phyloP scores from a whole-genome alignment of 768 basidiomycete genomes.

The Coprinopsis strossmayeri region DNA sequence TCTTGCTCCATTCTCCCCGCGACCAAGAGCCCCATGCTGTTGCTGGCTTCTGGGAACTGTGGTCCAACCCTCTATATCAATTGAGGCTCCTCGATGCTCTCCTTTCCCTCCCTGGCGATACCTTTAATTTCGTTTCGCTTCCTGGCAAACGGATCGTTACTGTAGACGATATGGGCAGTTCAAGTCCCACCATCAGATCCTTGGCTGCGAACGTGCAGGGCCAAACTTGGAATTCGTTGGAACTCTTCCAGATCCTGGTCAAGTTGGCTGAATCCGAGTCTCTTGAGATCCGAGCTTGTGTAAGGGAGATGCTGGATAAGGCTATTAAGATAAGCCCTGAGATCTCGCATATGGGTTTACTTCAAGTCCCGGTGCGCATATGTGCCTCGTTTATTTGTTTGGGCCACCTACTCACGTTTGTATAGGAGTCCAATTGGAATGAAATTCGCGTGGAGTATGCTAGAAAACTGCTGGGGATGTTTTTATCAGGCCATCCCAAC shows the following conservation, averaged over 20 bases:
- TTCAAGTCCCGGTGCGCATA: constrained; percentile 85
- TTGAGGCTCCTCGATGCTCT: constrained; percentile 84
- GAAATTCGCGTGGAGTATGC: constrained; percentile 85
- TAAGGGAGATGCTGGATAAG: constrained; percentile 89
- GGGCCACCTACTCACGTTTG: no score
- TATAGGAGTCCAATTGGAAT: constrained; percentile 77
- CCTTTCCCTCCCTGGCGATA: constrained; percentile 82
- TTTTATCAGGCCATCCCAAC: constrained; percentile 87
- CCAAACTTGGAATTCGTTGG: constrained; percentile 91
- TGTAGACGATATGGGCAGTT: constrained; percentile 78
- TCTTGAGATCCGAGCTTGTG: constrained; percentile 64
- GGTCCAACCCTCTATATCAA: constrained; percentile 83
- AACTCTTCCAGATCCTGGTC: constrained; percentile 86
- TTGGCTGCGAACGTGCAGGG: constrained; percentile 87
- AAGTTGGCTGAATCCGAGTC: constrained; percentile 68
- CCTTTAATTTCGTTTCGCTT: constrained; percentile 87
- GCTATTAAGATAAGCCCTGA: constrained; percentile 93
- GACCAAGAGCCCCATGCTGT: constrained; percentile 75
- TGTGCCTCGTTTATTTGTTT: not conserved
- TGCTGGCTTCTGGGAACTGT: constrained; percentile 77
- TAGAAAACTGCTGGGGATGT: constrained; percentile 79
- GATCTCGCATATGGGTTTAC: constrained; percentile 85
- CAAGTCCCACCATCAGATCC: constrained; percentile 88
- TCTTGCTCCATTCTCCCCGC: constrained; percentile 77
- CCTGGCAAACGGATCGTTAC: constrained; percentile 81